These are phyloP conservation scores for Sporothrix humicola DNA, from an alignment of 2,329 filamentous ascomycete genomes.

Conservation along the genomic window DNA sequence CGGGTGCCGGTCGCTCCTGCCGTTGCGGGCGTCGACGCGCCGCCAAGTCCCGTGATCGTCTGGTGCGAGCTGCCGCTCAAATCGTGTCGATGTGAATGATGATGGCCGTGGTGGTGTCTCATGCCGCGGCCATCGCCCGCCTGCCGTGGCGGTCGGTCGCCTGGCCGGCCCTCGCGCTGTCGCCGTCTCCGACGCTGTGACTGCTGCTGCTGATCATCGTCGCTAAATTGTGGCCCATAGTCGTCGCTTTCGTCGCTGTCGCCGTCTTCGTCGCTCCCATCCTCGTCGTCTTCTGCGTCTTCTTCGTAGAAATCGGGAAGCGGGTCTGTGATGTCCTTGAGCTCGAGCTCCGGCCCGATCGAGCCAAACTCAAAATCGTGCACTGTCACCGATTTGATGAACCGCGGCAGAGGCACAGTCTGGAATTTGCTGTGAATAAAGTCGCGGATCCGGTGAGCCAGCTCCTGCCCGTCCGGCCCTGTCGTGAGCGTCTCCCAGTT, in stretches of 20 bases:
- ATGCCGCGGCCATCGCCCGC: conserved; percentile 27
- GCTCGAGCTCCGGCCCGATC: conserved; percentile 80
- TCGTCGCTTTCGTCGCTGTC: conserved; percentile 44
- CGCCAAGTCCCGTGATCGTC: conserved; percentile 53
- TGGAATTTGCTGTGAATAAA: conserved; percentile 98
- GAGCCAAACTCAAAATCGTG: conserved; percentile 92
- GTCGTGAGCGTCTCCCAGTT: conserved; percentile 93
- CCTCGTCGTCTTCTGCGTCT: conserved; percentile 63
- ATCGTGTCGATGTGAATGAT: conserved; percentile 42
- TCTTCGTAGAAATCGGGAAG: conserved; percentile 96
- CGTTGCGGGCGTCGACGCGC: conserved; percentile 64
- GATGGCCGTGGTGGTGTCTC: conserved; percentile 14
- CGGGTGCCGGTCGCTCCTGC: conserved; percentile 43
- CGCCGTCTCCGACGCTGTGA: conserved; percentile 27
- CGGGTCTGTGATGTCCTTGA: conserved; percentile 97
- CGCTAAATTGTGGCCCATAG: conserved; percentile 31
- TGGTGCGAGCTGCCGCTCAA: conserved; percentile 40
- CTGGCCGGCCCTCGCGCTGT: conserved; percentile 38
- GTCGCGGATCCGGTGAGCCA: conserved; percentile 84
- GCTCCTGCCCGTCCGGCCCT: conserved; percentile 82
- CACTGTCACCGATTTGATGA: conserved; percentile 95
- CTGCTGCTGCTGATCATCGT: conserved; percentile 45
- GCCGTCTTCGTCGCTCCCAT: conserved; percentile 53
- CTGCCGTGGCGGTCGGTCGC: conserved; percentile 48
- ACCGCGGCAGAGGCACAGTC: conserved; percentile 84